Evolutionary conservation across 2,329 filamentous ascomycete genomes (phyloP), one percentile per base, ranked within the genome.

Genomic region (Pezicula carpinea): DNA sequence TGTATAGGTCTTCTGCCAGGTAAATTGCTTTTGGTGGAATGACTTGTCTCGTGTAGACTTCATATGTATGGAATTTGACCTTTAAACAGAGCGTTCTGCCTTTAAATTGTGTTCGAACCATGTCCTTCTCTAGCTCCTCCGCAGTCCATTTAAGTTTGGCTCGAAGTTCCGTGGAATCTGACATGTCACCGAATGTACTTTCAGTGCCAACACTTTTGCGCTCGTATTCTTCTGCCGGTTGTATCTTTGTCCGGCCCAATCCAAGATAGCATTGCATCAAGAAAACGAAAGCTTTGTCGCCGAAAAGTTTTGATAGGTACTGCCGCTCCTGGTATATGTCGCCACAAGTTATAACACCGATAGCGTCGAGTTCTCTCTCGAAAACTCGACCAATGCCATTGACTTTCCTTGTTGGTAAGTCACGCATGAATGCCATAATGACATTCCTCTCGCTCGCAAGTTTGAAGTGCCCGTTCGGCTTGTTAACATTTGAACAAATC

Each of bases 371-470:
- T 63, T 99, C 89, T 47, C 93, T 80, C 67, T 97, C 93, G 51
- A 96, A 84, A 0, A 97, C 93, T 18, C 93, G 80, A 0, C 93
- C 93, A n/a, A 99, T 80, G 1, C 93, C 93, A 55, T 96, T 96
- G 36, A 97, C 87, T 62, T 96, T 96, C 29, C 93, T 79, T 1
- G 89, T 90, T 0, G 91, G 85, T 19, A 99, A 72, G 23, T 84
- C 77, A 10, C 77, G 76, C 86, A 97, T 96, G 62, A 96, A 97
- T 0, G 76, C 70, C 78, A 97, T 82, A 50, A 99, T 89, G 1
- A 80, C 76, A 21, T 71, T 69, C 8, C 91, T 77, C 34, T 95
- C 84, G 44, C 77, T 87, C 0, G 85, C 76, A 2, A 97, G 71
- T 8, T 79, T 69, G 57, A 86, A 97, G 62, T 97, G 93, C 0